These are phyloP conservation scores for Chaetomium olivaceum DNA, from an alignment of 2,329 filamentous ascomycete genomes.

Conservation along the genomic window DNA sequence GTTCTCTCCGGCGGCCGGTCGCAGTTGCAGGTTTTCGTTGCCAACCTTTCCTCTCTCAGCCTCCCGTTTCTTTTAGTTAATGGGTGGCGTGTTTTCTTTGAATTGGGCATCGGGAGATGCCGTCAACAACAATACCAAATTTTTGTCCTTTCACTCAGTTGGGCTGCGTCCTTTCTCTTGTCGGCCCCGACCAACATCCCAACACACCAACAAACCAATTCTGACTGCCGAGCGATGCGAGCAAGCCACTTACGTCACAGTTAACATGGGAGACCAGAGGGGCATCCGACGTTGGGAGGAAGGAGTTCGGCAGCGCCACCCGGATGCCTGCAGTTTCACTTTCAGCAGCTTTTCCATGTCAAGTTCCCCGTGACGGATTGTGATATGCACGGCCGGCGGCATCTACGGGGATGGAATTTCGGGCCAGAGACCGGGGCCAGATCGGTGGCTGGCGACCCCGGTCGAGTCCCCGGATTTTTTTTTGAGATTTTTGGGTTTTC, in stretches of 20 bases:
- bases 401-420: background rate
- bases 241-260: slow-evolving; percentile 13
- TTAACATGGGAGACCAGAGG: background rate
- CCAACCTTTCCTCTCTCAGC: background rate
- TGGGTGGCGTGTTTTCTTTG: background rate
- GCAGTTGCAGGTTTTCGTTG: background rate
- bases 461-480: background rate
- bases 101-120: background rate
- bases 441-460: background rate
- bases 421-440: background rate
- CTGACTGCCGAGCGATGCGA: background rate
- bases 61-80: background rate
- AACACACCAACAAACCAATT: background rate
- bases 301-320: background rate
- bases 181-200: background rate
- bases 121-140: background rate
- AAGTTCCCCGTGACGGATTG: background rate
- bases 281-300: background rate
- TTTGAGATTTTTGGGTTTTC: slow-evolving; percentile 3
- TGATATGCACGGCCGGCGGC: background rate
- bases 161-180: background rate
- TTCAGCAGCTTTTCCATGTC: slow-evolving; percentile 4
- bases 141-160: background rate
- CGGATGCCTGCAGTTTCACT: background rate
- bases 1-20: background rate